Evolutionary conservation across 768 basidiomycete genomes (phyloP).

Genomic region (Lyophyllum semitale): DNA sequence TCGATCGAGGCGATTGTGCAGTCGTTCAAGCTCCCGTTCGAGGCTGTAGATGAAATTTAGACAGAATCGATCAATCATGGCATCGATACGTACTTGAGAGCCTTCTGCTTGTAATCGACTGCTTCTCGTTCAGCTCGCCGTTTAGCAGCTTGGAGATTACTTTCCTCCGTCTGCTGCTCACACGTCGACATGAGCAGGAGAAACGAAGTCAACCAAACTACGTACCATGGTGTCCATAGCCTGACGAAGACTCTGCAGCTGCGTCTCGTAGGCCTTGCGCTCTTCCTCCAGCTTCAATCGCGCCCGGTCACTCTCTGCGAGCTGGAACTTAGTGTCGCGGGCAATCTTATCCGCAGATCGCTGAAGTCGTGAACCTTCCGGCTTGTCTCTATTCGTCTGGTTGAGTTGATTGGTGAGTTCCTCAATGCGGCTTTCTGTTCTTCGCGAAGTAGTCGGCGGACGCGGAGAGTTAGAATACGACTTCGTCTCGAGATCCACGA

Average conservation of each 20-base stretch:
- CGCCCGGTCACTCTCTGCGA: slow-evolving; percentile 64
- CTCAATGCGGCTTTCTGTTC: slow-evolving; percentile 71
- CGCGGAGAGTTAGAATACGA: slow-evolving; percentile 69
- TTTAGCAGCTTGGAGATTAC: slow-evolving; percentile 67
- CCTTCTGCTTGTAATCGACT: slow-evolving; percentile 69
- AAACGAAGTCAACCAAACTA: slow-evolving; percentile 13
- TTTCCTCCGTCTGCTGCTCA: slow-evolving; percentile 68
- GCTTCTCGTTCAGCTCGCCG: slow-evolving; percentile 79
- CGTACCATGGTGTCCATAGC: slow-evolving; percentile 65
- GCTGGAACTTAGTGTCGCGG: slow-evolving; percentile 55
- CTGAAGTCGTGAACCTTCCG: slow-evolving; percentile 43
- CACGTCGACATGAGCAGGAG: slow-evolving; percentile 9
- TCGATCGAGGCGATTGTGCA: slow-evolving; percentile 64
- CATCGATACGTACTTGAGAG: slow-evolving; percentile 53
- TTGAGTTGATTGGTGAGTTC: slow-evolving; percentile 66
- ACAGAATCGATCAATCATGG: slow-evolving; percentile 1
- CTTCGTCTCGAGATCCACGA: slow-evolving; percentile 81
- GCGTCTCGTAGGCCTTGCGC: slow-evolving; percentile 56
- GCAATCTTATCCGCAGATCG: slow-evolving; percentile 35
- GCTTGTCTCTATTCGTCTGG: slow-evolving; percentile 51
- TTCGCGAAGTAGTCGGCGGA: slow-evolving; percentile 53
- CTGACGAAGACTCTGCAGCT: slow-evolving; percentile 57
- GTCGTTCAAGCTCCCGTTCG: slow-evolving; percentile 69
- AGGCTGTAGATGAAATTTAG: slow-evolving; percentile 37
- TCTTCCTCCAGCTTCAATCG: slow-evolving; percentile 67